phyloP scores from a whole-genome alignment of 345 rosid species.

The Lenwebbia sp. region DNA sequence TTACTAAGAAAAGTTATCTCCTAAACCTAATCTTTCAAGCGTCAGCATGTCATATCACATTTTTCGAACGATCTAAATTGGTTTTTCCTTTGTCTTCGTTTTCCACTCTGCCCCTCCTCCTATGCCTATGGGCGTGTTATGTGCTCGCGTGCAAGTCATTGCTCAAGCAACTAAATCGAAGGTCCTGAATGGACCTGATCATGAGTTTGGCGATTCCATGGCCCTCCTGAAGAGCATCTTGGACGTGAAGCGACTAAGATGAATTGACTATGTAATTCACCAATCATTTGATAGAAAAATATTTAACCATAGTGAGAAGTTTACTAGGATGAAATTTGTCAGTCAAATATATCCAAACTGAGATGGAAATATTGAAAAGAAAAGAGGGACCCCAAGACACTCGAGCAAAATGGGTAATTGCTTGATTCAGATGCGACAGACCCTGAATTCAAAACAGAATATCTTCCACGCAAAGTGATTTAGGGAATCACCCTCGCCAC shows the following conservation, averaged over 20 bases:
- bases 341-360: neutral
- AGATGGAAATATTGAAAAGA: neutral
- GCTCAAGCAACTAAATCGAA: neutral
- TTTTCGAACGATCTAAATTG: neutral
- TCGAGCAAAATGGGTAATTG: neutral
- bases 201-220: neutral
- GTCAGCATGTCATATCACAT: neutral
- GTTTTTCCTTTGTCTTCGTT: neutral
- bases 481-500: neutral
- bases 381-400: neutral
- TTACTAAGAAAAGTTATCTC: too few relatives aligned
- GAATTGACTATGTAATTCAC: neutral
- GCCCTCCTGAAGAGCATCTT: neutral
- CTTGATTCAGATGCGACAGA: neutral
- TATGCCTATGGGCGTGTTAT: neutral
- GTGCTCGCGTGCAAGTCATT: neutral
- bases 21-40: neutral
- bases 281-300: neutral
- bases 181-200: neutral
- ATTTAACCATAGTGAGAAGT: neutral
- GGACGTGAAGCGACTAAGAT: neutral
- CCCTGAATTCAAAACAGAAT: neutral
- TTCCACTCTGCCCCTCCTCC: neutral
- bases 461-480: neutral
- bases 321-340: neutral